Evolutionary conservation across 2,329 filamentous ascomycete species (phyloP).

Genomic region (Colletotrichum melonis): DNA sequence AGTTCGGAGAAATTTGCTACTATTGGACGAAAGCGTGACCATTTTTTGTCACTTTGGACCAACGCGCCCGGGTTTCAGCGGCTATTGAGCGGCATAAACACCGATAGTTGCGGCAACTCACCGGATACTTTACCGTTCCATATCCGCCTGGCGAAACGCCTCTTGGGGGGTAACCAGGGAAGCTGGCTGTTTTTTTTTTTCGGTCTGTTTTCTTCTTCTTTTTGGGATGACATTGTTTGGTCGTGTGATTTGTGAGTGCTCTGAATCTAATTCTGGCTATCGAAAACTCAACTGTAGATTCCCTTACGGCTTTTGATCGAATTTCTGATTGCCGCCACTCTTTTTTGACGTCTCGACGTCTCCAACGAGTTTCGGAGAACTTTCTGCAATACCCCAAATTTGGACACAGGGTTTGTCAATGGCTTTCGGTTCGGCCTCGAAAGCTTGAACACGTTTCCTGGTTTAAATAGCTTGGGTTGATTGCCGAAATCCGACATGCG

Average conservation of each 20-base stretch:
- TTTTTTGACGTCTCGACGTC: neutral
- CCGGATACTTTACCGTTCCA: neutral
- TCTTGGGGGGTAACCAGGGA: neutral
- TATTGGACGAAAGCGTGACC: constrained; percentile 2
- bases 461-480: neutral
- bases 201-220: too few relatives aligned
- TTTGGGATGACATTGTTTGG: neutral
- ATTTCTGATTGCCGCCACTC: neutral
- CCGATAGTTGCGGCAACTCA: constrained; percentile 14
- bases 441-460: neutral
- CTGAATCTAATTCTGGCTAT: neutral
- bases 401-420: neutral
- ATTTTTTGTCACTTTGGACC: too few relatives aligned
- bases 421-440: neutral
- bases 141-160: neutral
- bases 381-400: neutral
- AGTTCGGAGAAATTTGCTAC: neutral
- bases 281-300: neutral
- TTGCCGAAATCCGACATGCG: neutral
- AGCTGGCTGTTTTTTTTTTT: neutral
- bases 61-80: neutral
- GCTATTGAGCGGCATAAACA: constrained; percentile 5
- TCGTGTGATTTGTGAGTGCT: neutral
- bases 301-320: neutral
- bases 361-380: neutral